Conservation (phyloP, 305 asterid species). For the Solanum hybrid region DNA sequence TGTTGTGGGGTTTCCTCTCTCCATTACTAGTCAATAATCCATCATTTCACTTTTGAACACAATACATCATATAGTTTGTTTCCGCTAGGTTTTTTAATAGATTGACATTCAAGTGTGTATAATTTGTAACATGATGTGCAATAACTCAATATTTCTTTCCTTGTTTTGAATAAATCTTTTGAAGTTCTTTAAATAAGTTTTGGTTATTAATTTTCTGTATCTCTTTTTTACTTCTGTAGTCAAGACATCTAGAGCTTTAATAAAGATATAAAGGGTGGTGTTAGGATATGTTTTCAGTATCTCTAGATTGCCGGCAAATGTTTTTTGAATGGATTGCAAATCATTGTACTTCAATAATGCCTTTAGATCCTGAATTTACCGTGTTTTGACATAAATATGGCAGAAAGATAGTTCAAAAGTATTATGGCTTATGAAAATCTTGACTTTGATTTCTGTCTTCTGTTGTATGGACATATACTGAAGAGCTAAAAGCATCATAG, state of each 20-base stretch:
- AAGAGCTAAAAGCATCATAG: not conserved
- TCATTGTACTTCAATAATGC: not conserved
- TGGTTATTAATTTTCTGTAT: not conserved
- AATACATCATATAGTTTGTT: not conserved
- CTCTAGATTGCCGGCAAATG: not conserved
- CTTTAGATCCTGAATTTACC: not conserved
- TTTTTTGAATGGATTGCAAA: not conserved
- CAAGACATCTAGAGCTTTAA: not conserved
- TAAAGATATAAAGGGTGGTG: not conserved
- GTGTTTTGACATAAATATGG: not conserved
- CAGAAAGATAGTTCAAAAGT: not conserved
- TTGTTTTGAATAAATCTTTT: not conserved
- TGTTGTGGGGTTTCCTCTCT: not conserved
- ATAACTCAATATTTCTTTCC: not conserved
- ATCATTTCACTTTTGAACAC: not conserved
- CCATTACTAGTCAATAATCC: not conserved
- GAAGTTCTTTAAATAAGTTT: not conserved
- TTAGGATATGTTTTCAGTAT: not conserved
- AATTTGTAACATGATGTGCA: not conserved
- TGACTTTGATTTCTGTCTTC: not conserved
- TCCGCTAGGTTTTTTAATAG: not conserved
- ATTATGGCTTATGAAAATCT: not conserved
- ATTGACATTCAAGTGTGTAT: not conserved
- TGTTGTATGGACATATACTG: not conserved
- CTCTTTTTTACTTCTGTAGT: not conserved